Percentiles rank a stretch among this genome's conserved stretches.
These are phyloP conservation scores for Gonapodya prolifera DNA, from an alignment of 192 early-diverging fungal species.

Conservation along the genomic window DNA sequence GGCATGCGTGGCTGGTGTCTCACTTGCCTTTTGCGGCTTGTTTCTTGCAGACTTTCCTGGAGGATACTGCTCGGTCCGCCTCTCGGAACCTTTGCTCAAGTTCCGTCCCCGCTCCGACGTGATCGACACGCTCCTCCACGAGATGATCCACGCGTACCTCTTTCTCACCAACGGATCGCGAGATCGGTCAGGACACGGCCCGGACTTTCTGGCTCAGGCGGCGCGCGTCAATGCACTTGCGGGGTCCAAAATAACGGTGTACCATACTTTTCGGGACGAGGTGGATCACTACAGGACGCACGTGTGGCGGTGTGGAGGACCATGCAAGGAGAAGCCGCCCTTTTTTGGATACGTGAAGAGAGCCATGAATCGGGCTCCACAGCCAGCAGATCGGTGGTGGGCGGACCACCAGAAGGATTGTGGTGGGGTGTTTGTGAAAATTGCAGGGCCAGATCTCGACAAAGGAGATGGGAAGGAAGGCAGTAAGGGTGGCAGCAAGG, in stretches of 20 bases:
- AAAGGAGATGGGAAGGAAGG: neutral
- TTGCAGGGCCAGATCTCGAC: slow-evolving; percentile 32
- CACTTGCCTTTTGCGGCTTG: neutral
- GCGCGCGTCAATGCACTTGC: slow-evolving; percentile 34
- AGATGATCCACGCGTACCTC: slow-evolving; percentile 58
- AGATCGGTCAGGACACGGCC: slow-evolving; percentile 50
- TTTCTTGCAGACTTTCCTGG: slow-evolving; percentile 15
- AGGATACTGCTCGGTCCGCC: slow-evolving; percentile 33
- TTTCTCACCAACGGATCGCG: slow-evolving; percentile 40
- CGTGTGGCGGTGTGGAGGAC: slow-evolving; percentile 51
- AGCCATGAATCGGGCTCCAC: slow-evolving; percentile 54
- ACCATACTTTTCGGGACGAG: slow-evolving; percentile 56
- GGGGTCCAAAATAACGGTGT: slow-evolving; percentile 45
- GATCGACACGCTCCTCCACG: slow-evolving; percentile 51
- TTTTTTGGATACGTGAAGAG: slow-evolving; percentile 45
- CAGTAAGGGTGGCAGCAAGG: neutral
- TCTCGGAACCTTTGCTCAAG: slow-evolving; percentile 53
- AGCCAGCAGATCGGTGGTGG: slow-evolving; percentile 55
- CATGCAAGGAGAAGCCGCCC: slow-evolving; percentile 36
- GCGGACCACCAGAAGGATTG: slow-evolving; percentile 39
- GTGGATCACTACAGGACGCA: slow-evolving; percentile 50
- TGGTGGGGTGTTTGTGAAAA: slow-evolving; percentile 53
- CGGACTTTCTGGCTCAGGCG: slow-evolving; percentile 36
- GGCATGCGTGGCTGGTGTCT: neutral
- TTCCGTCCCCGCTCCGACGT: slow-evolving; percentile 43